A percentile compares a stretch with the other conserved stretches of the same genome.
Evolutionary conservation across 371 early-diverging fungal species (phyloP).

Genomic region (Coemansia sp.): DNA sequence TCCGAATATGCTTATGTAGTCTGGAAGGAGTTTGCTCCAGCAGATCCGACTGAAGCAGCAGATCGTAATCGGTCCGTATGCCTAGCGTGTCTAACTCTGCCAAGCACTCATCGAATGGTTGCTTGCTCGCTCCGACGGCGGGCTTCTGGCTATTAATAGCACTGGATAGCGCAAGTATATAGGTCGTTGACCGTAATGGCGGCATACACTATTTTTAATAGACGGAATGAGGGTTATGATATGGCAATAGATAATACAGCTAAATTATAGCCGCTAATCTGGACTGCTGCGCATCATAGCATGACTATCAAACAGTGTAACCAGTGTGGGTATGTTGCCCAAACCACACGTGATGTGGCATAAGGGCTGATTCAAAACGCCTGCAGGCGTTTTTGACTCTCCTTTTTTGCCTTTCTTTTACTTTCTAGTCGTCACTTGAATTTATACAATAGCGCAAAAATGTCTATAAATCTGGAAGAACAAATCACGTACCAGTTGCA

Average conservation of each 20-base stretch:
- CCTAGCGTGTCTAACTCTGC: constrained; percentile 31
- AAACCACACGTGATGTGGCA: not conserved
- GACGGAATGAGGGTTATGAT: not conserved
- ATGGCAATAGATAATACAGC: not conserved
- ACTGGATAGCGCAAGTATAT: constrained; percentile 16
- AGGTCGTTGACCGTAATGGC: constrained; percentile 19
- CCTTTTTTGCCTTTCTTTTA: not conserved
- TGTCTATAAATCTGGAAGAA: constrained; percentile 48
- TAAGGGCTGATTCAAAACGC: constrained; percentile 1
- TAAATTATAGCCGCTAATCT: too few relatives aligned
- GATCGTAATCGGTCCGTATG: constrained; percentile 41
- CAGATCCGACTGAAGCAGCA: constrained; percentile 36
- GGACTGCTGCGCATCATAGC: not conserved
- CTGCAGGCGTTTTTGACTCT: not conserved
- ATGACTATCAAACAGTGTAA: not conserved
- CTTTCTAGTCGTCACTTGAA: not conserved
- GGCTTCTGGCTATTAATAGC: constrained; percentile 1
- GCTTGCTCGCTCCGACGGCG: not conserved
- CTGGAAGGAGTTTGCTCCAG: constrained; percentile 24
- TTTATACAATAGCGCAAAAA: constrained; percentile 6
- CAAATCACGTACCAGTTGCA: constrained; percentile 29
- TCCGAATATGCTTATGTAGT: constrained; percentile 28
- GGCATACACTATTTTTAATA: constrained; percentile 15
- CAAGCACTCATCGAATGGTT: constrained; percentile 23
- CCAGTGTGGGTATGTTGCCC: not conserved